Percentiles rank a stretch among this genome's conserved stretches.
Conservation (phyloP, 2,329 filamentous ascomycete species). For the Scedosporium boydii region DNA sequence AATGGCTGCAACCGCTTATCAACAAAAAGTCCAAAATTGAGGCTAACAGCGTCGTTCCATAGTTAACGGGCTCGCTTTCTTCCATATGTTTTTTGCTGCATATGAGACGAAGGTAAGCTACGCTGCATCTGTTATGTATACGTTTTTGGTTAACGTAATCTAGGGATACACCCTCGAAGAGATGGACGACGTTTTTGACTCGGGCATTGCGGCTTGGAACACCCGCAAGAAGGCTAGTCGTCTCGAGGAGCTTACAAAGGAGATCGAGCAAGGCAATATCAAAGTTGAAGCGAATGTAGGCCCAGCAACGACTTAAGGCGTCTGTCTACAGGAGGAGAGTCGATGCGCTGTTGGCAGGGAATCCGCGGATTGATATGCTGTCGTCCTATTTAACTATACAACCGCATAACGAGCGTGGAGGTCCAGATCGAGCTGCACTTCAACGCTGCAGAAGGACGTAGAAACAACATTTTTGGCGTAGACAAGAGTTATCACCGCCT, state of each 20-base stretch:
- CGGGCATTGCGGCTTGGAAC: slow-evolving; percentile 50
- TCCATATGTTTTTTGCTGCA: slow-evolving; percentile 56
- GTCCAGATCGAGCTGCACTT: too few species aligned
- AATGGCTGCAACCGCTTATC: background rate
- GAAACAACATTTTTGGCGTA: too few species aligned
- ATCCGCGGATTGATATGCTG: too few species aligned
- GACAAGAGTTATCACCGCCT: too few species aligned
- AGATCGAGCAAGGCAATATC: slow-evolving; percentile 36
- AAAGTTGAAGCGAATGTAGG: slow-evolving; percentile 19
- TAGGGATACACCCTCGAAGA: slow-evolving; percentile 64
- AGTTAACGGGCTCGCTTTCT: slow-evolving; percentile 54
- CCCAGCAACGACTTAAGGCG: too few species aligned
- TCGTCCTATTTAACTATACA: too few species aligned
- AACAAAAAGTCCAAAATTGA: background rate
- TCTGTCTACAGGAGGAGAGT: too few species aligned
- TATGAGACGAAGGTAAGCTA: slow-evolving; percentile 49
- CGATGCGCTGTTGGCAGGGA: too few species aligned
- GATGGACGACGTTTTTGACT: slow-evolving; percentile 63
- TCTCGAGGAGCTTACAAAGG: slow-evolving; percentile 34
- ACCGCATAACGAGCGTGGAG: too few species aligned
- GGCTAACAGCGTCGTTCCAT: background rate
- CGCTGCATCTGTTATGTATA: background rate
- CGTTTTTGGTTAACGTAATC: background rate
- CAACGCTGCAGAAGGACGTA: too few species aligned
- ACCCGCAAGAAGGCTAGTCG: slow-evolving; percentile 27